phyloP scores from a whole-genome alignment of 2,329 filamentous ascomycete species.

The Cadophora luteo-olivacea region DNA sequence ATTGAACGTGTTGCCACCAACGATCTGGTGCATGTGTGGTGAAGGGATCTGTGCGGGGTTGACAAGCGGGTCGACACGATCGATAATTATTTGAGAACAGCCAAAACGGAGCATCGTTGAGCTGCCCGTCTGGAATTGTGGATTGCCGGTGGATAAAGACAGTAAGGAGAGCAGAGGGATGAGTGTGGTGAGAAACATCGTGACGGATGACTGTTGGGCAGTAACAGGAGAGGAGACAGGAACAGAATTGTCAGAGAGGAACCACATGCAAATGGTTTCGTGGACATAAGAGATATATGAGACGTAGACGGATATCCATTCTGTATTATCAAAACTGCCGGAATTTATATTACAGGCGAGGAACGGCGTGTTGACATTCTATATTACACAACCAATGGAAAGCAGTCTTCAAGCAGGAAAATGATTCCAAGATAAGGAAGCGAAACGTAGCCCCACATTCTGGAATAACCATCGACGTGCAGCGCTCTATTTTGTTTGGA shows the following conservation, averaged over 20 bases:
- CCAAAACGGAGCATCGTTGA: constrained; percentile 32
- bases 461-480: background rate
- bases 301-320: background rate
- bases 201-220: background rate
- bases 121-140: constrained; percentile 5
- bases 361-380: background rate
- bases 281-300: background rate
- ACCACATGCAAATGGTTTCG: background rate
- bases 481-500: background rate
- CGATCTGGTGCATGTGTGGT: constrained; percentile 35
- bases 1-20: constrained; percentile 58
- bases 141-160: background rate
- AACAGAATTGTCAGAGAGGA: background rate
- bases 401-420: too few species aligned
- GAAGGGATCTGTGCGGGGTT: constrained; percentile 30
- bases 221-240: background rate
- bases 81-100: constrained; percentile 35
- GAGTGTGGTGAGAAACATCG: background rate
- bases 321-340: background rate
- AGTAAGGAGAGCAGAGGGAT: background rate
- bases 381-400: background rate
- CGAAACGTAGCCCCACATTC: background rate
- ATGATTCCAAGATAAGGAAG: background rate
- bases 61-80: constrained; percentile 36
- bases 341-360: background rate